A percentile compares a stretch with the other conserved stretches of the same genome.
phyloP scores from a whole-genome alignment of 192 early-diverging fungal species.

The Entomortierella parvispora region DNA sequence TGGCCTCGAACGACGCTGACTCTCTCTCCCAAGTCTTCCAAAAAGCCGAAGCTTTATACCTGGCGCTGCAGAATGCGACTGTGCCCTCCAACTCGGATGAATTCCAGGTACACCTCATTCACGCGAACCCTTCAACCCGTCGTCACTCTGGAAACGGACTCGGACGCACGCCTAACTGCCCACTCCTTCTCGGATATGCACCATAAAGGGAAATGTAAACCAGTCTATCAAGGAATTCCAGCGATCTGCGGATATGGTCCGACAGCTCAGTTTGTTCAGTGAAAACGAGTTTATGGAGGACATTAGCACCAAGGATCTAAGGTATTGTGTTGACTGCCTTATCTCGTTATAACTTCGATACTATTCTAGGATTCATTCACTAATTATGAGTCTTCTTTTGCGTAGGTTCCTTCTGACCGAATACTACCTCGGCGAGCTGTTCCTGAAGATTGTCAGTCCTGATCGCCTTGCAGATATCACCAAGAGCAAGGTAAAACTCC shows the following conservation, averaged over 20 bases:
- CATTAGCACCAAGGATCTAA: conserved; percentile 82
- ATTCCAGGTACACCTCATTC: conserved; percentile 25
- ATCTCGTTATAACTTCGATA: background rate
- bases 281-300: conserved; percentile 91
- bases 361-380: background rate
- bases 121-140: background rate
- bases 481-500: conserved; percentile 59
- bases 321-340: too few relatives aligned
- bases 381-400: background rate
- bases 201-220: conserved; percentile 57
- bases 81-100: conserved; percentile 44
- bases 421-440: conserved; percentile 66
- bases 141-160: too few relatives aligned
- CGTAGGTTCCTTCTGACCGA: conserved; percentile 69
- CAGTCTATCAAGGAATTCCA: conserved; percentile 58
- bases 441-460: conserved; percentile 51
- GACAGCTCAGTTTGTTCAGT: conserved; percentile 80
- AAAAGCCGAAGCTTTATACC: conserved; percentile 31
- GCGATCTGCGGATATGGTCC: conserved; percentile 59
- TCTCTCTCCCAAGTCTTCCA: conserved; percentile 43
- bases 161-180: too few relatives aligned
- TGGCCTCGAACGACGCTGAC: conserved; percentile 30
- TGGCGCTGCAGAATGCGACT: conserved; percentile 35
- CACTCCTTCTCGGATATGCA: background rate
- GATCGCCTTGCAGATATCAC: conserved; percentile 59